Base-by-base conservation (phyloP, 2,329 filamentous ascomycete genomes). In the Phialemonium atrogriseum region DNA sequence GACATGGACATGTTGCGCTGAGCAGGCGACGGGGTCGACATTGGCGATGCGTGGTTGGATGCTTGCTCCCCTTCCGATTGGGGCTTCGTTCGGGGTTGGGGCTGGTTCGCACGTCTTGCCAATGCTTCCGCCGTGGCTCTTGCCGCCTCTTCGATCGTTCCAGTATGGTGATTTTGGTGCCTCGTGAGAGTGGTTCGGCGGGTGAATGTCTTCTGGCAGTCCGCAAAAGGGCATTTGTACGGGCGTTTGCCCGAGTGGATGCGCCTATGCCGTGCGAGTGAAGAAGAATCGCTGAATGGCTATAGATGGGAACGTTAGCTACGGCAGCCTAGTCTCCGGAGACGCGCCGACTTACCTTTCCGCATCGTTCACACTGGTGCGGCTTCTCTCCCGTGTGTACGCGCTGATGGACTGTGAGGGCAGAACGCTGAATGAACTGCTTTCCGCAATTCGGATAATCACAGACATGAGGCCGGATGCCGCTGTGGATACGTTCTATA, bases 341-440 rank as follows among this genome's bases (percentile, higher is more conserved):
- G n/a, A n/a, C n/a, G n/a, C n/a, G n/a, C n/a, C n/a, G n/a, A 10
- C 71, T 49, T 68, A 94, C 88, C 80, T 96, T 96, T 56, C 86
- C 85, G 56, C 91, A 96, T 41, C 84, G 78, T 60, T 95, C 91
- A 54, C 91, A 98, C 77, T 91, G 89, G 50, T 98, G 91, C 30
- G 91, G 91, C 62, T 98, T 98, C 64, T 96, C 91, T 43, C 91
- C 91, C 2, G 91, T 96, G 58, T 98, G 91, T 13, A 95, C 88
- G 46, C 91, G 83, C 51, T 84, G 80, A 58, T 96, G 91, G 7
- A 98, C 91, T 1, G 91, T 98, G 55, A 98, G 64, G 14, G 91
- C 91, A 17, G 88, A 95, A 35, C 91, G 76, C 58, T 98, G 91
- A 46, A 98, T 98, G 55, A 98, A 98, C 52, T 89, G 84, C 60